Conservation (phyloP, 176 grass and related monocot species). For the Saccharum officinarum region DNA sequence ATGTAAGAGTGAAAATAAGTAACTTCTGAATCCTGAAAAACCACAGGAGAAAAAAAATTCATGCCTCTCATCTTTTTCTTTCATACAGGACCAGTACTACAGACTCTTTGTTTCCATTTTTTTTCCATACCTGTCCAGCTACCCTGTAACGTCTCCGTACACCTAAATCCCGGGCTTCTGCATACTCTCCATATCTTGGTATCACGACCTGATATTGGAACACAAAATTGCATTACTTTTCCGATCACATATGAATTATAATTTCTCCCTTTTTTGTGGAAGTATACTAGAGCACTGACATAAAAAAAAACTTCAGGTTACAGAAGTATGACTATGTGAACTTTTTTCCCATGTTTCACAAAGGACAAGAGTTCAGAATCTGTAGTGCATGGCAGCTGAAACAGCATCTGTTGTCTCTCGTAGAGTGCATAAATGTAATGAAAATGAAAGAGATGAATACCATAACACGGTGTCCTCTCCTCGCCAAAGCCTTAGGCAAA, state of each 20-base stretch:
- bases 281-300: not conserved
- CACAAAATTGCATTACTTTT: slow-evolving; percentile 7
- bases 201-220: slow-evolving; percentile 64
- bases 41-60: not conserved
- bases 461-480: slow-evolving; percentile 97
- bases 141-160: slow-evolving; percentile 68
- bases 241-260: not conserved
- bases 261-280: not conserved
- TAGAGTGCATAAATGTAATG: not conserved
- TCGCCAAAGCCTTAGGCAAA: slow-evolving; percentile 95
- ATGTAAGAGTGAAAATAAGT: slow-evolving; percentile 79
- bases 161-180: slow-evolving; percentile 68
- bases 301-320: not conserved
- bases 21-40: slow-evolving; percentile 86
- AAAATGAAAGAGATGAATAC: slow-evolving; percentile 23
- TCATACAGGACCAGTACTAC: not conserved
- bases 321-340: not conserved
- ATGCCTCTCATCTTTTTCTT: not conserved
- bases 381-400: slow-evolving; percentile 1
- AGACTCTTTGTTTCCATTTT: slow-evolving; percentile 12
- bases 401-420: not conserved
- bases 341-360: not conserved
- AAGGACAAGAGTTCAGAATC: slow-evolving; percentile 12
- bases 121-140: slow-evolving; percentile 68
- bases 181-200: slow-evolving; percentile 84